phyloP scores from a whole-genome alignment of 305 asterid species.

The Fraxinus paxiana region DNA sequence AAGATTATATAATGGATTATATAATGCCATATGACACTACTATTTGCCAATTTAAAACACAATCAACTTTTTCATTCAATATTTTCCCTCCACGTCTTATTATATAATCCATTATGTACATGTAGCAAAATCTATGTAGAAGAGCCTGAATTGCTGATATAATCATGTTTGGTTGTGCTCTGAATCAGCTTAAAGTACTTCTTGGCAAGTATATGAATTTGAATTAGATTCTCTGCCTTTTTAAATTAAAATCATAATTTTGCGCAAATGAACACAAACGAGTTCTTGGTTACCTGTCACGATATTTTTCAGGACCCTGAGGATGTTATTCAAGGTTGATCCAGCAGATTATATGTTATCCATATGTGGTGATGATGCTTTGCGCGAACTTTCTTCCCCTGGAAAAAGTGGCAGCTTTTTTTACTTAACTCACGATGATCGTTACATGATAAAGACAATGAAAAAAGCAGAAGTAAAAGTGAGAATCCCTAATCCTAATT shows the following conservation, averaged over 20 bases:
- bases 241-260: not conserved
- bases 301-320: conserved; percentile 44
- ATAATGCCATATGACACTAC: not conserved
- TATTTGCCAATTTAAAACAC: not conserved
- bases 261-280: not conserved
- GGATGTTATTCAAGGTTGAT: conserved; percentile 88
- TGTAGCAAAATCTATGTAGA: not conserved
- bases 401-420: conserved; percentile 92
- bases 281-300: not conserved
- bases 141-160: not conserved
- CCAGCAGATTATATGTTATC: conserved; percentile 93
- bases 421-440: conserved; percentile 75
- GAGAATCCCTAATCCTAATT: conserved; percentile 29
- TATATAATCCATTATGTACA: not conserved
- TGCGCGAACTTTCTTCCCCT: conserved; percentile 80
- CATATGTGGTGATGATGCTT: conserved; percentile 81
- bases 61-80: not conserved
- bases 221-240: not conserved
- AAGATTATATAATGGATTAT: not conserved
- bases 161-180: not conserved
- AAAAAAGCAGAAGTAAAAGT: conserved; percentile 92
- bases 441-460: conserved; percentile 89
- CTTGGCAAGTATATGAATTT: not conserved
- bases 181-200: not conserved
- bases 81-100: not conserved